phyloP scores from a whole-genome alignment of 1,284 basidiomycete genomes.

The Puccinia polysora region DNA sequence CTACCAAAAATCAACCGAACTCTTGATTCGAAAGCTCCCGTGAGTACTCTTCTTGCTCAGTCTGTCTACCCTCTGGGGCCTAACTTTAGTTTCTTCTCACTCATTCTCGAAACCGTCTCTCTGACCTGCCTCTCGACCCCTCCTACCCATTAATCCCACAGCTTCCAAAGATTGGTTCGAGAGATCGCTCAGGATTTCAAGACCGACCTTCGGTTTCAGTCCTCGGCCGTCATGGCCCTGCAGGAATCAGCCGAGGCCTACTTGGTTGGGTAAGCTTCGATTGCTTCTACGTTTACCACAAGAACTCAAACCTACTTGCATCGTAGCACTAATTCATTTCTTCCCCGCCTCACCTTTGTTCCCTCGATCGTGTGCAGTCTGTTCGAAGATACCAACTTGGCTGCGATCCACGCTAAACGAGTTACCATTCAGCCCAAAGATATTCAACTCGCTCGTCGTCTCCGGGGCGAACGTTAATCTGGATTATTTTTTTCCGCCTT shows the following conservation, averaged over 20 bases:
- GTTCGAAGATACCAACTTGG: slow-evolving; percentile 58
- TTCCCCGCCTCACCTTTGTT: slow-evolving; percentile 23
- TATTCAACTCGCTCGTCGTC: slow-evolving; percentile 69
- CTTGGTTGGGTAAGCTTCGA: slow-evolving; percentile 52
- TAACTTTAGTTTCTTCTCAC: slow-evolving; percentile 45
- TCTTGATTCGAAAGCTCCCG: slow-evolving; percentile 57
- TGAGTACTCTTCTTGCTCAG: slow-evolving; percentile 16
- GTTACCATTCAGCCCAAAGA: slow-evolving; percentile 62
- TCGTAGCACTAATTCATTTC: background rate
- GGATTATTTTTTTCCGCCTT: background rate
- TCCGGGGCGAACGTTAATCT: slow-evolving; percentile 67
- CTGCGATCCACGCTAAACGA: slow-evolving; percentile 59
- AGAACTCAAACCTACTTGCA: background rate
- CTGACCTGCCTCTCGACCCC: background rate
- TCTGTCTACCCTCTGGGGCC: slow-evolving; percentile 36
- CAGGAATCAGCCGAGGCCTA: slow-evolving; percentile 71
- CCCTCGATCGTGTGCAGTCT: slow-evolving; percentile 49
- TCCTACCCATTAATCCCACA: slow-evolving; percentile 31
- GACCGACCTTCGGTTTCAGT: slow-evolving; percentile 68
- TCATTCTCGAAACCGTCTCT: slow-evolving; percentile 4
- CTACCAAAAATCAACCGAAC: slow-evolving; percentile 55
- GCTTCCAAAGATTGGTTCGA: slow-evolving; percentile 50
- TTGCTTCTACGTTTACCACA: background rate
- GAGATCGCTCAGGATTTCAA: slow-evolving; percentile 53
- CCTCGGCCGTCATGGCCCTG: slow-evolving; percentile 67